Base-by-base conservation (phyloP, 176 grass and related monocot species). In the Dendrocalamus sinicus region DNA sequence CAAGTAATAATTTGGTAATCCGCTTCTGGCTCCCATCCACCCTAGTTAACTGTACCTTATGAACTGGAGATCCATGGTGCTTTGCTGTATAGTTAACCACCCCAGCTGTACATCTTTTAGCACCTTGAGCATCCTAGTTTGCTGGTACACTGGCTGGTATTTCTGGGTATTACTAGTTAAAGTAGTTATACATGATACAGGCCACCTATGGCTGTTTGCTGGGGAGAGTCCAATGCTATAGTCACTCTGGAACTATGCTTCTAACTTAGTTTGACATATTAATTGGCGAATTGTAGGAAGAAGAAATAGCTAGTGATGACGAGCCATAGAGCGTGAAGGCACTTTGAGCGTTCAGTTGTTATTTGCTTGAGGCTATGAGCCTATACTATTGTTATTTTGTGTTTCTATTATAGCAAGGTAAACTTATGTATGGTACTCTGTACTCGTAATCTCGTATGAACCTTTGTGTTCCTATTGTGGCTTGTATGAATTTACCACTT, bases 91-190 rank as follows among this genome's bases (percentile, higher is more conserved):
- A 9, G 60, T 67, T 12, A 35, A 67, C 70, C 45, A 23, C 6
- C 37, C 14, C 17, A 47, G 9, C 5, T 52, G 62, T 50, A 22
- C 14, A 62, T 51, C 12, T 80, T 80, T 80, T 53, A 9, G 51
- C 6, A 20, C 52, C 78, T 39, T 65, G 45, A 81, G 37, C 30
- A n/a, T 81, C 63, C 26, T 51, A 80, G 52, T 37, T 80, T 67
- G 20, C 9, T 80, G 60, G 16, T 20, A 67, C 46, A 23, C 7
- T 22, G 6, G 30, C 47, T 69, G 60, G 43, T 79, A 79, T 13
- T 62, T 61, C 76, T 10, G 39, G 15, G 37, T 78, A 64, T 30
- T 59, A 15, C 12, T 62, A 62, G 39, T 67, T 54, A 22, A 22
- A 15, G 7, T 62, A 62, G 39, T 67, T 54, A 22, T 81, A 8